These are phyloP conservation scores for Arxiozyma heterogenica DNA, from an alignment of 1,139 yeast genomes.

Conservation along the genomic window DNA sequence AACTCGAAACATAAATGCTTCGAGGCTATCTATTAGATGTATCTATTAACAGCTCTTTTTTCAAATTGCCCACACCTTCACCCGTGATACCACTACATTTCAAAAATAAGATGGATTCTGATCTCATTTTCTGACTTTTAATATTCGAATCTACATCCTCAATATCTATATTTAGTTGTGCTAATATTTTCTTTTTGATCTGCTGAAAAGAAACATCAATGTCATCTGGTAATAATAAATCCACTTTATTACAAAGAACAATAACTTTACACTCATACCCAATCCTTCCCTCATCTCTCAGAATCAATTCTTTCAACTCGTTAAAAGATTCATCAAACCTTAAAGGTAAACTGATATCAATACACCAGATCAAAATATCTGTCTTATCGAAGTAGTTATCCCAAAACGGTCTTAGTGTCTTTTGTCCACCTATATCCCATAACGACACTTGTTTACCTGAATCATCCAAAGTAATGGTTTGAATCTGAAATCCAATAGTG, in stretches of 20 bases:
- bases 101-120: conserved; percentile 5
- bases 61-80: conserved; percentile 10
- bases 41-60: conserved; percentile 1
- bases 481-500: conserved; percentile 57
- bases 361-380: conserved; percentile 84
- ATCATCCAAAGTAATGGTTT: conserved; percentile 29
- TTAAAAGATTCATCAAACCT: conserved; percentile 54
- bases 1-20: too few species aligned
- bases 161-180: neutral
- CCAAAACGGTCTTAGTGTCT: conserved; percentile 75
- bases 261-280: conserved; percentile 48
- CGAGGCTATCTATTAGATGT: conserved; percentile 1
- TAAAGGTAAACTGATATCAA: conserved; percentile 57
- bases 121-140: neutral
- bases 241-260: conserved; percentile 51
- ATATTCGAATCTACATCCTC: neutral
- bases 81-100: conserved; percentile 15
- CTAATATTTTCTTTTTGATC: neutral
- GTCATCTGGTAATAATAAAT: conserved; percentile 32
- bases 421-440: conserved; percentile 91
- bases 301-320: conserved; percentile 51
- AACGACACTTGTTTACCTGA: conserved; percentile 32
- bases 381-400: conserved; percentile 83
- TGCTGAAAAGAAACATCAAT: neutral
- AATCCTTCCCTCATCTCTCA: conserved; percentile 56